Conservation (phyloP, 2,329 filamentous ascomycete species). For the Helotiales sp. region DNA sequence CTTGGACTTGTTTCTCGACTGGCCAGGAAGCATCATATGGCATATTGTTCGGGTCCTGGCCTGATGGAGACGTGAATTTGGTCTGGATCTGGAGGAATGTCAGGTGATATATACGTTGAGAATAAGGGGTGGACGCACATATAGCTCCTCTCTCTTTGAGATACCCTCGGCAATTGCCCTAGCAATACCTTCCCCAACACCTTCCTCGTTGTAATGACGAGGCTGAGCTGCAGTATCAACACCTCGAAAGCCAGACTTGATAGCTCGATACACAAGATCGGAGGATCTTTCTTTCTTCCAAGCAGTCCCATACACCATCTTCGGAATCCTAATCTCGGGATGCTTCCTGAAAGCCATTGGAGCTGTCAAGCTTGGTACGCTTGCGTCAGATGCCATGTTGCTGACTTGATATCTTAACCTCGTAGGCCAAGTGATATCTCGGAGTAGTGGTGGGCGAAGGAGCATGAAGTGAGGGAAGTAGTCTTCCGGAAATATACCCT, state of each 20-base stretch:
- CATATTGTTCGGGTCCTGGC: slow-evolving; percentile 53
- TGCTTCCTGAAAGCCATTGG: slow-evolving; percentile 6
- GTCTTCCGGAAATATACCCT: not conserved
- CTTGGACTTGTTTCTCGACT: slow-evolving; percentile 62
- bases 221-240: slow-evolving; percentile 80
- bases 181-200: slow-evolving; percentile 67
- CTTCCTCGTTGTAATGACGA: slow-evolving; percentile 72
- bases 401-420: not conserved
- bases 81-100: slow-evolving; percentile 65
- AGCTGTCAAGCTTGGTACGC: not conserved
- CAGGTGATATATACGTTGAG: not conserved
- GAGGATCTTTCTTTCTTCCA: slow-evolving; percentile 75
- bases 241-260: slow-evolving; percentile 68
- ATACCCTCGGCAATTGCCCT: slow-evolving; percentile 58
- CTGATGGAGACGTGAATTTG: slow-evolving; percentile 70
- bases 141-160: slow-evolving; percentile 61
- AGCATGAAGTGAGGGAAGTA: not conserved
- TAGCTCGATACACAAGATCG: slow-evolving; percentile 66
- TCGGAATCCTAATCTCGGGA: slow-evolving; percentile 43
- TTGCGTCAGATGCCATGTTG: not conserved
- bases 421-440: not conserved
- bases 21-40: slow-evolving; percentile 49
- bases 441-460: not conserved
- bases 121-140: slow-evolving; percentile 45
- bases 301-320: slow-evolving; percentile 76